Conservation (phyloP, 208 protist species). For the Leishmania turanica region DNA sequence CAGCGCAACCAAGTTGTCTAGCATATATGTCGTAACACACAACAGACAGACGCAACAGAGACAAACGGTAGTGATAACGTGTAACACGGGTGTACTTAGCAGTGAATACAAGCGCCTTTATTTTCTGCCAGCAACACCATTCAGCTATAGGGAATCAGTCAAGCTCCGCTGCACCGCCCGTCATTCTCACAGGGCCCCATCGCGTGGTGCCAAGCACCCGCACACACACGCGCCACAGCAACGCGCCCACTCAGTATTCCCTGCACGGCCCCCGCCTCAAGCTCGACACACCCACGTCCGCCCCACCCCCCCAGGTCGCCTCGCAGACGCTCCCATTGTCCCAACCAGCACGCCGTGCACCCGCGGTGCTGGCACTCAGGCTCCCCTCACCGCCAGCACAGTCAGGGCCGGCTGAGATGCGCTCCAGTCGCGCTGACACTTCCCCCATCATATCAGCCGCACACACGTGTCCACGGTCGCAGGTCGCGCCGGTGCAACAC, state of each 20-base stretch:
- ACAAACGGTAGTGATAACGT: background rate
- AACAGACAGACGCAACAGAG: background rate
- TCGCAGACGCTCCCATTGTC: background rate
- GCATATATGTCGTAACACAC: background rate
- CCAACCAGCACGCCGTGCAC: background rate
- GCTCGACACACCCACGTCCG: background rate
- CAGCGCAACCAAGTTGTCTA: background rate
- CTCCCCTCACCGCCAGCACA: background rate
- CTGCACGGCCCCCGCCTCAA: background rate
- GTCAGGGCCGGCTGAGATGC: background rate
- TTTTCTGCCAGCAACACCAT: too few species aligned
- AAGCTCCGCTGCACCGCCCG: background rate
- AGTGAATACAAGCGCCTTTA: too few species aligned
- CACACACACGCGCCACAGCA: background rate
- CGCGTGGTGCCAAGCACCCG: background rate
- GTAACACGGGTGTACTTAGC: background rate
- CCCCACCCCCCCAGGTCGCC: too few species aligned
- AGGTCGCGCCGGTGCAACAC: background rate
- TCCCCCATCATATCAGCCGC: background rate
- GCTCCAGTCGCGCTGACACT: background rate
- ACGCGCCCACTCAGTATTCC: background rate
- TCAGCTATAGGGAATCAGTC: background rate
- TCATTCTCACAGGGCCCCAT: background rate
- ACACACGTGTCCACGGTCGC: background rate
- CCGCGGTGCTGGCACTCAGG: too few species aligned